Percentiles rank a stretch among this genome's conserved stretches.
Evolutionary conservation across 139 green algal species (phyloP).

Genomic region (Chlorella ohadii): DNA sequence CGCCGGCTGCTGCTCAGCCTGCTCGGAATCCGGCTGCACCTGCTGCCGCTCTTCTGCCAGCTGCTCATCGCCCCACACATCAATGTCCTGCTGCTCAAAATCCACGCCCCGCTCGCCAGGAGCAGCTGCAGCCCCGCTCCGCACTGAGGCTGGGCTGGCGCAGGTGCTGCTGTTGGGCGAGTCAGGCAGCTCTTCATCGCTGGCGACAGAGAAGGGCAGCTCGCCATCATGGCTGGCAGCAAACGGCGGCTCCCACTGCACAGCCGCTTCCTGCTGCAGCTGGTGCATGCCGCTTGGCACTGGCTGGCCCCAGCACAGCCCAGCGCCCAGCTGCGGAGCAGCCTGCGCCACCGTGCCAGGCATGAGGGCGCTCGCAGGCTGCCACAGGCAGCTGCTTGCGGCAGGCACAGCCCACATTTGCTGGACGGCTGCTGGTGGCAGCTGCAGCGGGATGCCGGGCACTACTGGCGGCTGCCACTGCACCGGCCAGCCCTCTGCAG

Average conservation of each 20-base stretch:
- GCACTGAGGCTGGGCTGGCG: not conserved
- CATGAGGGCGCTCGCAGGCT: not conserved
- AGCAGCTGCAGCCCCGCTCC: not conserved
- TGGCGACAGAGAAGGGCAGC: not conserved
- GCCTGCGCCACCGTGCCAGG: not conserved
- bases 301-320: not conserved
- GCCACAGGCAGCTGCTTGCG: not conserved
- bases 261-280: no score
- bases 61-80: not conserved
- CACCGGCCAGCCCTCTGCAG: not conserved
- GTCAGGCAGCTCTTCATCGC: not conserved
- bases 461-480: not conserved
- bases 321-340: not conserved
- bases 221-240: slow-evolving; percentile 5
- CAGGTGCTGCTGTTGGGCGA: not conserved
- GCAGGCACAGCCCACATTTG: not conserved
- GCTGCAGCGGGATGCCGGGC: not conserved
- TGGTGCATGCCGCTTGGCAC: no score
- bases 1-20: not conserved
- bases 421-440: not conserved
- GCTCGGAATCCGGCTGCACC: not conserved
- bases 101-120: not conserved
- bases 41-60: not conserved
- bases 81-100: not conserved
- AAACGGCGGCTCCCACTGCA: not conserved